Evolutionary conservation across 1,284 basidiomycete genomes (phyloP).

Genomic region (Trichosporon ovoides): DNA sequence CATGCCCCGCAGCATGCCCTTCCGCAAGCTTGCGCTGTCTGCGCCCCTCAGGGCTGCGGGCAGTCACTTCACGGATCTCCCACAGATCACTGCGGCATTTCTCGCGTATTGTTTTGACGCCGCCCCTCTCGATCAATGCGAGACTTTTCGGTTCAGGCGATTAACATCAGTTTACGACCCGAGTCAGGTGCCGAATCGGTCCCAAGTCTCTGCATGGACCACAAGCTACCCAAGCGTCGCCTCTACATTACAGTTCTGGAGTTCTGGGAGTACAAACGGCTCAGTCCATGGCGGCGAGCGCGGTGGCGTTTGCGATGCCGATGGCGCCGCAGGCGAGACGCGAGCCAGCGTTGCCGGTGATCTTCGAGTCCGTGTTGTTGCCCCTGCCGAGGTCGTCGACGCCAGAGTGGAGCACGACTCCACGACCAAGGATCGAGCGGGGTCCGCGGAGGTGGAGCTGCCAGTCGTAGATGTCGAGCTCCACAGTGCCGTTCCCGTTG

Average conservation of each 20-base stretch:
- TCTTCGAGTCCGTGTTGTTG: conserved; percentile 13
- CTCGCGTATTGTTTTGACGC: too few relatives aligned
- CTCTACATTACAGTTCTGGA: background rate
- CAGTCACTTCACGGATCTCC: background rate
- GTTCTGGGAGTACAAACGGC: background rate
- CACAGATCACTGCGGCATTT: background rate
- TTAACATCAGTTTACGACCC: too few relatives aligned
- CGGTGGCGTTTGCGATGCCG: background rate
- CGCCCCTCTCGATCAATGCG: too few relatives aligned
- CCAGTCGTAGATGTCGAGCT: background rate
- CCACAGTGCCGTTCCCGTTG: conserved; percentile 32
- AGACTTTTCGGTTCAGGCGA: background rate
- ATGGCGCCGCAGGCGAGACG: conserved; percentile 18
- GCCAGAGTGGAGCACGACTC: conserved; percentile 17
- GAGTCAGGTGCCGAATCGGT: too few relatives aligned
- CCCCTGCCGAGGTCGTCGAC: conserved; percentile 18
- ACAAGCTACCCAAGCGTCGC: background rate
- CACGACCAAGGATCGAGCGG: conserved; percentile 13
- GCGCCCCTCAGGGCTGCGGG: background rate
- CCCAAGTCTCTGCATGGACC: background rate
- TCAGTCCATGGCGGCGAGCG: background rate
- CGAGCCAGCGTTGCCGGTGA: conserved; percentile 18
- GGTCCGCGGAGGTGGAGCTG: conserved; percentile 8
- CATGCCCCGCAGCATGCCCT: background rate
- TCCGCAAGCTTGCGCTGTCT: background rate